Evolutionary conservation across 257 asterid genomes (phyloP).

Genomic region (Solanum okadae): DNA sequence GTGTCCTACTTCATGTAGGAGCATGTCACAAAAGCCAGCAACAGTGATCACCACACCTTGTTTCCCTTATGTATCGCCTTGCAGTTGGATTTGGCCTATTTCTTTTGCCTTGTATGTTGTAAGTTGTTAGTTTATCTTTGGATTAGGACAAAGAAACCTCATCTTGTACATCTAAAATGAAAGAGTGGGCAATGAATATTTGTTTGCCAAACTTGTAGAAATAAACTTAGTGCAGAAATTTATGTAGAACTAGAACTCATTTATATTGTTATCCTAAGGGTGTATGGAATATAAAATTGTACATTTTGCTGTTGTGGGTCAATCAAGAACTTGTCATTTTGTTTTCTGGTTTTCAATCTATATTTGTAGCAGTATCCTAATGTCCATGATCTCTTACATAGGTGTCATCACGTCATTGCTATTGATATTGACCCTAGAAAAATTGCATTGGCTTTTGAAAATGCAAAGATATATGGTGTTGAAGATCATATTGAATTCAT

Average conservation of each 20-base stretch:
- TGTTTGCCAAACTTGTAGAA: background rate
- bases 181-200: background rate
- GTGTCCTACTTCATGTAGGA: background rate
- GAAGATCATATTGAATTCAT: slow-evolving; percentile 69
- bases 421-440: slow-evolving; percentile 72
- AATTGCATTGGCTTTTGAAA: slow-evolving; percentile 49
- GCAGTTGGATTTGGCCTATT: background rate
- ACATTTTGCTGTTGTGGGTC: background rate
- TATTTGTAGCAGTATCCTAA: background rate
- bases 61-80: background rate
- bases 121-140: background rate
- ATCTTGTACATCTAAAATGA: background rate
- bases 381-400: background rate
- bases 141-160: background rate
- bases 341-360: background rate
- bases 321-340: background rate
- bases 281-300: background rate
- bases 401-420: slow-evolving; percentile 71
- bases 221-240: background rate
- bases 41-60: background rate
- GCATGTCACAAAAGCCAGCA: background rate
- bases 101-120: background rate
- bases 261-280: background rate
- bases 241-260: background rate
- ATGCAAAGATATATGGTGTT: slow-evolving; percentile 84